A percentile compares a stretch with the other conserved stretches of the same genome.
Evolutionary conservation across 2,329 filamentous ascomycete genomes (phyloP).

Genomic region (Ascochyta pisi): DNA sequence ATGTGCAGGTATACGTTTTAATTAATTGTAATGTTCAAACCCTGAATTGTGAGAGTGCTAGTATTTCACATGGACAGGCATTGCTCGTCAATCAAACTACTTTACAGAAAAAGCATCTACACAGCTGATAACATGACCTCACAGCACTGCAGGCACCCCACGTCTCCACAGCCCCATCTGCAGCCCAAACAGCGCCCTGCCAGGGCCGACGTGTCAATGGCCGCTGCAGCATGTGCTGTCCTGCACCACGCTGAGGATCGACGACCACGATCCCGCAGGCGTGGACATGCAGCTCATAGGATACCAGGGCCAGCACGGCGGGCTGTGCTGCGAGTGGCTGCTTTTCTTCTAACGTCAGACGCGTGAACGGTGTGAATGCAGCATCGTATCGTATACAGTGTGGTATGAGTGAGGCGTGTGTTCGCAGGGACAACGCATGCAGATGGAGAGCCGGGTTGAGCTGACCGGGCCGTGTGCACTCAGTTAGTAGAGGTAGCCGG

Average conservation of each 20-base stretch:
- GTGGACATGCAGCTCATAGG: constrained; percentile 47
- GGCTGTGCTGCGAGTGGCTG: constrained; percentile 25
- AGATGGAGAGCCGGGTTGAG: neutral
- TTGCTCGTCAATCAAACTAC: too few relatives aligned
- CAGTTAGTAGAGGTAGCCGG: too few relatives aligned
- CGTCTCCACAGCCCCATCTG: neutral
- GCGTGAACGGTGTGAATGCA: neutral
- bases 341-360: constrained; percentile 23
- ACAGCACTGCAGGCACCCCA: neutral
- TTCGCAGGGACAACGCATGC: constrained; percentile 31
- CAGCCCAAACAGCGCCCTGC: constrained; percentile 6
- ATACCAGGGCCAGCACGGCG: constrained; percentile 33
- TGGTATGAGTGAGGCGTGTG: constrained; percentile 1
- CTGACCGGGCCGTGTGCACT: neutral
- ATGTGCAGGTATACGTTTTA: neutral
- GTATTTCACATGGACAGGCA: too few relatives aligned
- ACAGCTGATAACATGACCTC: constrained; percentile 2
- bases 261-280: constrained; percentile 36
- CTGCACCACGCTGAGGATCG: constrained; percentile 31
- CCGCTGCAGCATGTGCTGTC: constrained; percentile 50
- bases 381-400: too few relatives aligned
- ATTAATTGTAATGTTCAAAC: neutral
- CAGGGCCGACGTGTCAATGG: constrained; percentile 34
- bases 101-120: too few relatives aligned
- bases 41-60: too few relatives aligned